Percentiles rank a stretch among this genome's conserved stretches.
phyloP scores from a whole-genome alignment of 2,329 filamentous ascomycete genomes.

The Pseudogymnoascus sp. region DNA sequence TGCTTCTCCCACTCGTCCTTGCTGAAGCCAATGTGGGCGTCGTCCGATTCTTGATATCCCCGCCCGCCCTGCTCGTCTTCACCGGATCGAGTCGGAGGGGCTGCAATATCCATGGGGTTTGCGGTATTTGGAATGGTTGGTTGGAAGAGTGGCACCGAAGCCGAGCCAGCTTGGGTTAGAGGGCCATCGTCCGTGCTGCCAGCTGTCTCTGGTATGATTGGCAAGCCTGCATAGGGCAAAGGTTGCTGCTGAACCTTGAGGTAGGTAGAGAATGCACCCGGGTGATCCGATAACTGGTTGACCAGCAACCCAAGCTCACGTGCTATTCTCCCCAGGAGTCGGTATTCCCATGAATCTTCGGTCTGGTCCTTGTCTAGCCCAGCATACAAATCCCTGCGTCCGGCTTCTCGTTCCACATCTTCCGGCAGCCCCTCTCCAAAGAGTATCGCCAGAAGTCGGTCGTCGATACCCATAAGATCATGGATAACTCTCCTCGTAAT shows the following conservation, averaged over 20 bases:
- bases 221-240: constrained; percentile 72
- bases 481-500: constrained; percentile 81
- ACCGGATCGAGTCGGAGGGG: neutral
- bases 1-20: constrained; percentile 74
- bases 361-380: constrained; percentile 18
- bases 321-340: constrained; percentile 75
- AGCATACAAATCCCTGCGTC: constrained; percentile 32
- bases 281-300: constrained; percentile 75
- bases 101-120: neutral
- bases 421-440: constrained; percentile 71
- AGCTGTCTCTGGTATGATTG: constrained; percentile 51
- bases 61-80: neutral
- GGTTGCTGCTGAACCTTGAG: constrained; percentile 55
- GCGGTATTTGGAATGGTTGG: constrained; percentile 19
- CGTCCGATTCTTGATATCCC: constrained; percentile 9
- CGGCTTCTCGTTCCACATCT: constrained; percentile 13
- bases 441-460: constrained; percentile 73
- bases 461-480: constrained; percentile 86
- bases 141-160: constrained; percentile 21
- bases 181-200: constrained; percentile 26
- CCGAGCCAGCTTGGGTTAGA: constrained; percentile 7
- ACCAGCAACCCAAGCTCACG: constrained; percentile 79
- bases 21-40: constrained; percentile 11
- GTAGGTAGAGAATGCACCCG: constrained; percentile 83
- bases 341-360: constrained; percentile 59